Conservation (phyloP, 345 rosid genomes). For the Dipteronia sinensis region DNA sequence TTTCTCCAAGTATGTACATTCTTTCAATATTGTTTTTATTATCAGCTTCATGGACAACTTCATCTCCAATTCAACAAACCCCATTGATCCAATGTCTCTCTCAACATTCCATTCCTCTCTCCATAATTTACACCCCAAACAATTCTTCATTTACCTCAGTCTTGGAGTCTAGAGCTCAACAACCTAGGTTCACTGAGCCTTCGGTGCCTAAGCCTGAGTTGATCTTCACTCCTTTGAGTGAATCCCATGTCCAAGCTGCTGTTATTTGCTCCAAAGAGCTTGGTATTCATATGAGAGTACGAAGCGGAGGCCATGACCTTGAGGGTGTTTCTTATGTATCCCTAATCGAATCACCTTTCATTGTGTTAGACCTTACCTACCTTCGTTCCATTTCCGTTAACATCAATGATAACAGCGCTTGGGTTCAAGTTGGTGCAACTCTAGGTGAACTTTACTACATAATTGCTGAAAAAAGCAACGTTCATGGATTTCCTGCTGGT, state of each 20-base stretch:
- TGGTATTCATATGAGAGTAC: not conserved
- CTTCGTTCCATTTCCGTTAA: not conserved
- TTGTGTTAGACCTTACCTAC: not conserved
- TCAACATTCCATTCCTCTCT: not conserved
- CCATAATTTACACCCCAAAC: not conserved
- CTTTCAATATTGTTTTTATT: not conserved
- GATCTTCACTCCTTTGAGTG: not conserved
- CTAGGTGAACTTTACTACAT: not conserved
- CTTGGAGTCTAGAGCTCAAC: not conserved
- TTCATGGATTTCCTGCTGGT: not conserved
- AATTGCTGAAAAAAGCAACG: not conserved
- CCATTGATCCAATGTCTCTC: not conserved
- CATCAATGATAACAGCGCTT: not conserved
- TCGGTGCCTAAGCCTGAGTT: not conserved
- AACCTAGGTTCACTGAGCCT: not conserved
- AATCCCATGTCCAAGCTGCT: not conserved
- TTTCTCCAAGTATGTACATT: not conserved
- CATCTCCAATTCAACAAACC: not conserved
- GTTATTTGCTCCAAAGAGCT: not conserved
- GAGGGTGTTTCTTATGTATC: not conserved
- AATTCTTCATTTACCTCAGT: not conserved
- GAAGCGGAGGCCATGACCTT: conserved; percentile 3
- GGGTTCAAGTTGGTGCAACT: conserved; percentile 1
- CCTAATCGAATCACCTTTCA: not conserved
- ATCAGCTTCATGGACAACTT: not conserved